Evolutionary conservation across 108 stramenopile genomes (phyloP), one percentile per base, ranked within the genome.

Genomic region (Cyclostephanos invisitatus): DNA sequence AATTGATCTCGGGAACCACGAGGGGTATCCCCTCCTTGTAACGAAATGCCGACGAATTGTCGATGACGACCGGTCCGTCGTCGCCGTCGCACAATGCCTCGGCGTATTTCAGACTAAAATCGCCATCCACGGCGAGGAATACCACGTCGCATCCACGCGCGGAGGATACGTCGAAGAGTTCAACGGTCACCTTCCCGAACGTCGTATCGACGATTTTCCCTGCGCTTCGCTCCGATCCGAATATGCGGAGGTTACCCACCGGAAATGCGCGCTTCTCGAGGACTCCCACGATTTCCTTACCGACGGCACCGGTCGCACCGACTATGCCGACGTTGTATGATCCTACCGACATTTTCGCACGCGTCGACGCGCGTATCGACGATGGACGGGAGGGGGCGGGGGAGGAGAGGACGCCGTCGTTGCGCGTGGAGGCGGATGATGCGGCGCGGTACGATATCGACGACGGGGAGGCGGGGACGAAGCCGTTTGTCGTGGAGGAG

Each of bases 281-380:
- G 57, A 85, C 86, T 21, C 87, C 77, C 22, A 96, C 89, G 67
- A 99, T 92, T 81, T 99, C 98, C 72, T 95, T 91, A 3, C 98
- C 98, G 5, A 99, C 98, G 38, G 98, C 98, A 22, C 98, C 98
- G 7, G 98, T 97, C 46, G 97, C 97, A 47, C 98, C 98, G 24
- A 97, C 96, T 66, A 98, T 92, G 28, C 95, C 98, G 29, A 98
- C 96, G n/a, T 75, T 90, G 72, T 76, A 42, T n/a, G 69, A 35
- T 7, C 40, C 15, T 32, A 64, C 64, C 35, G 70, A 57, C 64
- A 77, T 70, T 38, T 12, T 40, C 14, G 68, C 53, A 8, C 1
- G 0, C 11, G 50, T 36, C 35, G 74, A 3, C 10, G 46, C 42
- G 40, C 10, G 67, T 25, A 15, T 22, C 17, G 38, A 40, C 37